These are phyloP conservation scores for Aspergillus sclerotialis DNA, from an alignment of 2,329 filamentous ascomycete genomes.

Conservation along the genomic window DNA sequence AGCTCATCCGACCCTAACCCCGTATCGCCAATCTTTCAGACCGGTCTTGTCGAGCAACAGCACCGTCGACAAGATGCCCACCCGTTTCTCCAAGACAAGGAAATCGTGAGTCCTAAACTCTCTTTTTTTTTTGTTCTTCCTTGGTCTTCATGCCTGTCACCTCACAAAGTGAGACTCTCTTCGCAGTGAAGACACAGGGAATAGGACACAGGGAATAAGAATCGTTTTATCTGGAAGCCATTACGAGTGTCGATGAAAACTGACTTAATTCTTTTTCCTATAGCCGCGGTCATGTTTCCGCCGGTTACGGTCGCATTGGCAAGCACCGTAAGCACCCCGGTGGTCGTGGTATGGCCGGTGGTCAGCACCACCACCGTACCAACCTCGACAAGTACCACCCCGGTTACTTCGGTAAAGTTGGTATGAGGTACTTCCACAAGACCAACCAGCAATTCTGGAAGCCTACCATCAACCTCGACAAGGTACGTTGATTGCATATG, in stretches of 20 bases:
- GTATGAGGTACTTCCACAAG: conserved; percentile 96
- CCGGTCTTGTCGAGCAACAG: conserved; percentile 35
- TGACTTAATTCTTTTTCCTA: conserved; percentile 14
- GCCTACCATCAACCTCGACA: conserved; percentile 97
- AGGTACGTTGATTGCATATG: conserved; percentile 53
- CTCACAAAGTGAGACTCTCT: conserved; percentile 3
- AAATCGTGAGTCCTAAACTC: conserved; percentile 37
- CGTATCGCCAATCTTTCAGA: conserved; percentile 29
- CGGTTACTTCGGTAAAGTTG: conserved; percentile 98
- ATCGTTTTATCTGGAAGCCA: not conserved
- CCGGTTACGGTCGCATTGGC: conserved; percentile 96
- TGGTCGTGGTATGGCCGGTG: conserved; percentile 86
- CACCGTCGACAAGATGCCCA: conserved; percentile 44
- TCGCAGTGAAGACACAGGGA: conserved; percentile 1
- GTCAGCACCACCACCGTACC: conserved; percentile 96
- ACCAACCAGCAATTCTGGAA: conserved; percentile 96
- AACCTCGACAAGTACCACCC: conserved; percentile 93
- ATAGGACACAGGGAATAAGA: no score
- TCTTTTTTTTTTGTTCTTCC: not conserved
- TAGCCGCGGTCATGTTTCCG: conserved; percentile 95
- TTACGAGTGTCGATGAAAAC: conserved; percentile 1
- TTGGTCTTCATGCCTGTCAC: not conserved
- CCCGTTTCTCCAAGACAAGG: conserved; percentile 45
- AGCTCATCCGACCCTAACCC: conserved; percentile 24
- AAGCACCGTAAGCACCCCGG: conserved; percentile 93